Evolutionary conservation across 116 monocot species (phyloP), one percentile per base, ranked within the genome.

Genomic region (Cymodocea nodosa): DNA sequence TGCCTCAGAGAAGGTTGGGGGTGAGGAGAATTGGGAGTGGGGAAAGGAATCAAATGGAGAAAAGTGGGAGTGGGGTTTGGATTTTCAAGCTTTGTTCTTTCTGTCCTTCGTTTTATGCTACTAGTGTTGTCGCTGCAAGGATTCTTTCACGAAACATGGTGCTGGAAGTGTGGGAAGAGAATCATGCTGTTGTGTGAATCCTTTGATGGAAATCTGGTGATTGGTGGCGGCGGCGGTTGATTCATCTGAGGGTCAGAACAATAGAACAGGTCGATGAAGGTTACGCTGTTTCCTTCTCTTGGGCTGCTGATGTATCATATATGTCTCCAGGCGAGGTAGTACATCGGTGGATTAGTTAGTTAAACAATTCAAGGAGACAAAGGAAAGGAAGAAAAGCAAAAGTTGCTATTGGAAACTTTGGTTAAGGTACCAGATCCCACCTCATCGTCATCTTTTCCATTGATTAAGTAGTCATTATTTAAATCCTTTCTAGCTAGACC

Each of bases 371-470:
- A 61, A 17, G n/a, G 35, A 62, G 36, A 53, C 30, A 37, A 52
- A 69, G 16, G 30, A 30, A 30, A 57, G 19, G 57, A 4, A 23
- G 37, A 69, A 69, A 59, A 25, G 49, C 24, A 57, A 24, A 53
- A 57, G 24, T 11, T 23, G 24, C 37, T 6, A 16, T 22, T n/a
- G 52, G 35, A 34, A 36, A 7, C 9, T 56, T 48, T 54, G 53
- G 73, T 65, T 57, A 52, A 70, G 63, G 62, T 20, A 69, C 56
- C 18, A 69, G 61, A 75, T 75, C 59, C 64, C 57, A 75, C 75
- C 69, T 56, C 63, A 70, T 63, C 62, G 53, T 48, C 25, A 69
- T 25, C 67, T n/a, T 44, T 6, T 44, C 18, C 19, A 23, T 16
- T 59, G 9, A 6, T 11, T 44, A 44, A 44, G 44, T 8, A 44